Evolutionary conservation across 2,329 filamentous ascomycete genomes (phyloP).

Genomic region (Sporothrix phasma): DNA sequence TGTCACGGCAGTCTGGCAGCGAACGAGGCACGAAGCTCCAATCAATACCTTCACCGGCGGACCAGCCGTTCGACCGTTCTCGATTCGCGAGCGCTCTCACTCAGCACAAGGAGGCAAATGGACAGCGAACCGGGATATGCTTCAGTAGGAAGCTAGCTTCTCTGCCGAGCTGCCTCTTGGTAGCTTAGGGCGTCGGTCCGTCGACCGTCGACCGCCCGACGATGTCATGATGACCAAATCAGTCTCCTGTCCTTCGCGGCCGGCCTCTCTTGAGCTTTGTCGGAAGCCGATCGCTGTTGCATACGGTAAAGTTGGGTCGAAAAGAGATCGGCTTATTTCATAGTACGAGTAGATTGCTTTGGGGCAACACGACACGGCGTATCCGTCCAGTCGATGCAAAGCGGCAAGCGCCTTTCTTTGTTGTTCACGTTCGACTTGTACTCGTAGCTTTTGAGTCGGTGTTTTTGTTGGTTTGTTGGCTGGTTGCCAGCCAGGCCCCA

Average conservation of each 20-base stretch:
- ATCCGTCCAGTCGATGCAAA: not conserved
- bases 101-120: not conserved
- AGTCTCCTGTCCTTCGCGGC: not conserved
- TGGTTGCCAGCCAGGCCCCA: conserved; percentile 1
- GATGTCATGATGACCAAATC: conserved; percentile 4
- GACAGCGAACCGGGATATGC: not conserved
- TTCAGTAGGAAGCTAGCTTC: not conserved
- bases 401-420: not conserved
- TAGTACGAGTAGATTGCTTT: no score
- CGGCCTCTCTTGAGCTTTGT: not conserved
- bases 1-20: no score
- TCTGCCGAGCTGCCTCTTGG: not conserved
- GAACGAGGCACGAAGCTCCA: not conserved
- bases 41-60: not conserved
- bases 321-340: no score
- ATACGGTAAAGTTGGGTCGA: not conserved
- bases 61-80: not conserved
- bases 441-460: not conserved
- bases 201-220: not conserved
- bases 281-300: not conserved
- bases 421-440: not conserved
- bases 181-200: not conserved
- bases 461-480: not conserved
- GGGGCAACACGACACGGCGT: not conserved
- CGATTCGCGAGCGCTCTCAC: not conserved